Conservation (phyloP, 805 yeast genomes). For the Priceomyces castillae region DNA sequence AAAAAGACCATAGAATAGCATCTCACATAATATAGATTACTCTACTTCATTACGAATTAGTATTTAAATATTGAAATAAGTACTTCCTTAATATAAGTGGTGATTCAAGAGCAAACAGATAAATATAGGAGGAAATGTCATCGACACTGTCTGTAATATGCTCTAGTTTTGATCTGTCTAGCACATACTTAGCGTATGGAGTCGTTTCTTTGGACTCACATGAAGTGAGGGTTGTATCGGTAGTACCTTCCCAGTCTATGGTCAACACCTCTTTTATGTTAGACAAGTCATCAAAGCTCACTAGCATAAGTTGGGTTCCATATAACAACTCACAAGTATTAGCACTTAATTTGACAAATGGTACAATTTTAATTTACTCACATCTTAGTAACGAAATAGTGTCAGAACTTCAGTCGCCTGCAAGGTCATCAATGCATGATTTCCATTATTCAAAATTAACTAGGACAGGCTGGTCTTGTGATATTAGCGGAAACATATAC, state of each 20-base stretch:
- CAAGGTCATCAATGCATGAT: conserved; percentile 47
- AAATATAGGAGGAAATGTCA: conserved; percentile 7
- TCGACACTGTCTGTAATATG: conserved; percentile 29
- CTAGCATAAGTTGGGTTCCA: conserved; percentile 54
- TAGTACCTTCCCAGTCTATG: conserved; percentile 38
- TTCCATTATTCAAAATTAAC: conserved; percentile 44
- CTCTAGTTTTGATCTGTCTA: conserved; percentile 59
- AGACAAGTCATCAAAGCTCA: conserved; percentile 49
- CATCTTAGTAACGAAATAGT: conserved; percentile 61
- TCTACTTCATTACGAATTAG: no score
- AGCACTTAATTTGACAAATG: conserved; percentile 64
- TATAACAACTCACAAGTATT: conserved; percentile 45
- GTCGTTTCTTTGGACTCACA: conserved; percentile 69
- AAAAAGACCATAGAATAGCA: neutral
- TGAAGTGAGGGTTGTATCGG: conserved; percentile 60
- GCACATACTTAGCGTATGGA: conserved; percentile 63
- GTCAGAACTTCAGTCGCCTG: conserved; percentile 47
- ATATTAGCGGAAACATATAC: conserved; percentile 52
- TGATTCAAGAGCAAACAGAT: no score
- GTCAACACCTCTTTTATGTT: conserved; percentile 50
- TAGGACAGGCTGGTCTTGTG: conserved; percentile 56
- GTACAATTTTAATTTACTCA: conserved; percentile 62
- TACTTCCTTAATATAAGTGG: no score
- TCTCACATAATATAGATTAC: no score
- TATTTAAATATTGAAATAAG: no score